A percentile compares a stretch with the other conserved stretches of the same genome.
phyloP scores from a whole-genome alignment of 2,329 filamentous ascomycete genomes.

The Xylariaceae sp. region DNA sequence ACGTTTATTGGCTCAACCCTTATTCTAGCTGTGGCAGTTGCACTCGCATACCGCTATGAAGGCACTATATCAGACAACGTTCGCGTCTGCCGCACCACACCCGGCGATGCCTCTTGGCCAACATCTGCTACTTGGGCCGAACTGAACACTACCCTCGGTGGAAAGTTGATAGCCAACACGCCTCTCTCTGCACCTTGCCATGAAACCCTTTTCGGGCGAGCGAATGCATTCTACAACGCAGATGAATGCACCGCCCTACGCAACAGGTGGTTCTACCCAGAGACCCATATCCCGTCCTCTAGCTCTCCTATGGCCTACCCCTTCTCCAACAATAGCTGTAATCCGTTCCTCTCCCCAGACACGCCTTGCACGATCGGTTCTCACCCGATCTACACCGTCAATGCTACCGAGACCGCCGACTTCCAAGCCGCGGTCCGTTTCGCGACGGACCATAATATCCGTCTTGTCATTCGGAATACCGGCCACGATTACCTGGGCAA shows the following conservation, averaged over 20 bases:
- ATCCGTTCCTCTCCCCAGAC: not conserved
- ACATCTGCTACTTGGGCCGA: conserved; percentile 33
- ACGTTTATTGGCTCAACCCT: not conserved
- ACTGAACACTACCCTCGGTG: conserved; percentile 45
- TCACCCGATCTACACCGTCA: not conserved
- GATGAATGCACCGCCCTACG: not conserved
- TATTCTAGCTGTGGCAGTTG: not conserved
- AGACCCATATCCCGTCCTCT: not conserved
- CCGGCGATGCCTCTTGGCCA: conserved; percentile 1
- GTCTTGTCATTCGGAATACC: not conserved
- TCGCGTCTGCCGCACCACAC: not conserved
- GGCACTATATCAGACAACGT: not conserved
- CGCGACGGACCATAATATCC: not conserved
- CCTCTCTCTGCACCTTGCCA: conserved; percentile 46
- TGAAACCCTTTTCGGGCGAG: conserved; percentile 12
- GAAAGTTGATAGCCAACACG: conserved; percentile 42
- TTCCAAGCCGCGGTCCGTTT: not conserved
- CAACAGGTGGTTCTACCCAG: not conserved
- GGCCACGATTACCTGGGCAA: not conserved
- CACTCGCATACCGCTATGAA: not conserved
- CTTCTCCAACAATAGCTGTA: not conserved
- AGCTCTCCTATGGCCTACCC: not conserved
- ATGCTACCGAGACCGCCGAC: not conserved
- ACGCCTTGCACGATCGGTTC: not conserved
- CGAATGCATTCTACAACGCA: too few species aligned